Evolutionary conservation across 2,329 filamentous ascomycete genomes (phyloP), one percentile per base, ranked within the genome.

Genomic region (Ilyonectria sp.): DNA sequence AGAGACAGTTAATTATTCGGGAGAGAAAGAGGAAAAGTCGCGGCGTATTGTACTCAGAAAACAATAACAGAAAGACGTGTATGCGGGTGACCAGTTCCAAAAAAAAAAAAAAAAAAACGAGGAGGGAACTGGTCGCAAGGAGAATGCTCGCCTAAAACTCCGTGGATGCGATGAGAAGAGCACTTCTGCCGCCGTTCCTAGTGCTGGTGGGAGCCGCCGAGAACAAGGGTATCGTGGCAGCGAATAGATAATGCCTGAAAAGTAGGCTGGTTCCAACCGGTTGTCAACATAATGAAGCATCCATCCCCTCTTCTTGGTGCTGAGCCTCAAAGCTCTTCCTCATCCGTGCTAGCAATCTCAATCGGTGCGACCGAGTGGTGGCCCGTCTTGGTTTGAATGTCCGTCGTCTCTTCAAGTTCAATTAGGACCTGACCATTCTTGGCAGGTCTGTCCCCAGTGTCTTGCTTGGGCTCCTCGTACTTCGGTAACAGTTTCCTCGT

Each of bases 191-290:
- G 50, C 46, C 52, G 49, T 57, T 43, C 44, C 52, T 46, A 56
- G 44, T 63, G n/a, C 10, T 37, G 58, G 31, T 47, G 55, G 62
- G 40, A 61, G 53, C 63, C 47, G 52, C 37, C 46, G 58, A 50
- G 44, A 69, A 61, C 63, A 67, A 55, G 68, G 73, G 70, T 75
- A 75, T 75, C 70, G 55, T 73, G 61, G 65, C 68, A 74, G 70
- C 59, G 58, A 55, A 65, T 67, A 65, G 63, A 67, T 62, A 54
- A 63, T 73, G 63, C 52, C 54, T 56, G 10, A 54, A 65, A 53
- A 61, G 40, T 49, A 58, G 46, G 60, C 21, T 44, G 46, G 44
- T 56, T 56, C 35, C 50, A 63, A 37, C 40, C 60, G n/a, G 50
- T 40, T 57, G 40, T 55, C 54, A 55, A 61, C 50, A 61, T 52